A percentile compares a stretch with the other conserved stretches of the same genome.
phyloP scores from a whole-genome alignment of 2,329 filamentous ascomycete genomes.

The Calonectria multiphialidica region DNA sequence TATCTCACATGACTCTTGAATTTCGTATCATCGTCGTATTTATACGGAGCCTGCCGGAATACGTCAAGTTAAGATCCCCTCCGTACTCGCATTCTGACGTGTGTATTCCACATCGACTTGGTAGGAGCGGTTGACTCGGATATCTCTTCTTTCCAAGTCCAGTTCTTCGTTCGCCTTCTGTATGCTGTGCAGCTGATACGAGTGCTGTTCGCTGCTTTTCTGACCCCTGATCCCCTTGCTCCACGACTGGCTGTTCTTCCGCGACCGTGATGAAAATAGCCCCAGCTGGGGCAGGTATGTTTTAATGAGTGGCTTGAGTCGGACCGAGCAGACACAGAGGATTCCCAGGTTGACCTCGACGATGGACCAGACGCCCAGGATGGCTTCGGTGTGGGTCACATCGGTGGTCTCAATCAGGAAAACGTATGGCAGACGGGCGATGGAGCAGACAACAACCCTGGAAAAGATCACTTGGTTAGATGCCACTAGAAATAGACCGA shows the following conservation, averaged over 20 bases:
- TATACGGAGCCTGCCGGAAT: conserved; percentile 6
- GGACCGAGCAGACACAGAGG: conserved; percentile 52
- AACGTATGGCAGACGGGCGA: background rate
- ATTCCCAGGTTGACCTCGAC: conserved; percentile 54
- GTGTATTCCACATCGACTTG: conserved; percentile 1
- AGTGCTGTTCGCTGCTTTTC: conserved; percentile 1
- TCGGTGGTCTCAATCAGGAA: conserved; percentile 41
- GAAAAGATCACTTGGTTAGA: background rate
- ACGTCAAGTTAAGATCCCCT: conserved; percentile 6
- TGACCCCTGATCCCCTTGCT: background rate
- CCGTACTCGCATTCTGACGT: background rate
- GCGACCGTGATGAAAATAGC: background rate
- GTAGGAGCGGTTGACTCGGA: background rate
- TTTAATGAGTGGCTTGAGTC: conserved; percentile 35
- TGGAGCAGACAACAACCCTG: conserved; percentile 2
- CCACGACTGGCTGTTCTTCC: background rate
- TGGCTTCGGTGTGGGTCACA: conserved; percentile 43
- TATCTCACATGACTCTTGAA: background rate
- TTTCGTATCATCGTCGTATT: conserved; percentile 1
- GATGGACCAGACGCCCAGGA: conserved; percentile 49
- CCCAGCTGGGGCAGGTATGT: conserved; percentile 1
- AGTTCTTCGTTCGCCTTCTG: background rate
- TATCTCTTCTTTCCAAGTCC: background rate
- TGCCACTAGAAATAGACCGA: background rate
- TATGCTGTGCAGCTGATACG: conserved; percentile 9